Percentiles rank a stretch among this genome's conserved stretches.
Evolutionary conservation across 192 early-diverging fungal species (phyloP).

Genomic region (Mortierella antarctica): DNA sequence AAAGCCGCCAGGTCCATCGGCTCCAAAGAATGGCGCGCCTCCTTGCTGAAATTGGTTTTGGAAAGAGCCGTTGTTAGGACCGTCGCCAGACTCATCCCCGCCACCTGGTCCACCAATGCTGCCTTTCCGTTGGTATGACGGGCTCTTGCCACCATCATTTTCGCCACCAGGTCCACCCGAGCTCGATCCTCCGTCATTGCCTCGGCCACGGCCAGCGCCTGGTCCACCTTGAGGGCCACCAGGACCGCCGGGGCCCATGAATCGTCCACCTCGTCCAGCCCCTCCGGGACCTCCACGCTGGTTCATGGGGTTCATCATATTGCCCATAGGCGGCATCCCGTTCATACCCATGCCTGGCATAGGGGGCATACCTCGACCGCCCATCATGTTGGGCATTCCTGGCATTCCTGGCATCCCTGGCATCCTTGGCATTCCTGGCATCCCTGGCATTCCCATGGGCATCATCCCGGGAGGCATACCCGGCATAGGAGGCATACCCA

Average conservation of each 20-base stretch:
- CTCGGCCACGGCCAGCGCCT: constrained; percentile 34
- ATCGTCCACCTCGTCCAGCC: constrained; percentile 38
- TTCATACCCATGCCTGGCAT: constrained; percentile 55
- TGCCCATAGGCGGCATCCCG: constrained; percentile 51
- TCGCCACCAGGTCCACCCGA: constrained; percentile 12
- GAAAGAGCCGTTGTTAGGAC: constrained; percentile 6
- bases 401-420: constrained; percentile 56
- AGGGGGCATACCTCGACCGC: constrained; percentile 44
- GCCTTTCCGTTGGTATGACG: constrained; percentile 26
- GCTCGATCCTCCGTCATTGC: neutral
- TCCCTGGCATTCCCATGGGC: constrained; percentile 52
- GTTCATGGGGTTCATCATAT: constrained; percentile 53
- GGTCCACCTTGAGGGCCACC: constrained; percentile 13
- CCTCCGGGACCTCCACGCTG: constrained; percentile 24
- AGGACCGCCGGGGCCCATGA: constrained; percentile 30
- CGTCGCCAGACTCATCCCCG: constrained; percentile 5
- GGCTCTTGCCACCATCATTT: constrained; percentile 23
- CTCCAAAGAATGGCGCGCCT: constrained; percentile 13
- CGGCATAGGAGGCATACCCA: constrained; percentile 55
- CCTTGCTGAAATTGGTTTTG: constrained; percentile 28
- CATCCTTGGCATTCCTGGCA: constrained; percentile 58
- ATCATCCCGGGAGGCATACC: constrained; percentile 63
- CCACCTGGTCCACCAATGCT: constrained; percentile 8
- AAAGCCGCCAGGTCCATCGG: constrained; percentile 21
- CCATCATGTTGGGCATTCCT: constrained; percentile 52